Base-by-base conservation (phyloP, 148 eudicot genomes). In the Rhododendron ferrugineum region DNA sequence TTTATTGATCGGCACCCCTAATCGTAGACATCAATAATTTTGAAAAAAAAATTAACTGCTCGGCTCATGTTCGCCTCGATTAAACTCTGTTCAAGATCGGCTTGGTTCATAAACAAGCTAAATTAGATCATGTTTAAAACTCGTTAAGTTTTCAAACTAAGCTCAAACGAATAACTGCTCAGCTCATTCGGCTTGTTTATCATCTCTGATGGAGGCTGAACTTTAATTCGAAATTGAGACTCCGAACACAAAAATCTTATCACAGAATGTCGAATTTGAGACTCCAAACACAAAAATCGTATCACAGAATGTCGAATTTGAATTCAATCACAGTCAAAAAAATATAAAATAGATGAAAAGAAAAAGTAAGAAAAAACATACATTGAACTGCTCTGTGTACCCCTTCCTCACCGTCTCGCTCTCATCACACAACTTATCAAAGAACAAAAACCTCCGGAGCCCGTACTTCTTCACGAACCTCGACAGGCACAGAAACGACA, bases 381-480 rank as follows among this genome's bases (percentile, higher is more conserved):
- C 99, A 92, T 95, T 92, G 75, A 96, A 93, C 80, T 96, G 93
- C 7, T 86, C 76, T 2, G 94, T 96, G 56, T 96, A 96, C 30
- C 95, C 90, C 54, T 83, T 86, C 5, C 95, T 52, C 23, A 96
- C 99, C 78, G 91, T 90, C 86, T 91, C 97, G 90, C 99, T 95
- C 87, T 95, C 99, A 83, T 92, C 87, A 22, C 94, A 91, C 40
- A 95, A 93, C 87, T 91, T 94, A 87, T 96, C 99, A 78, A 96
- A 92, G 89, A 96, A 96, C 88, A 96, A 85, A 75, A 95, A 95
- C 85, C 95, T 92, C 87, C 98, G 32, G 0, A 96, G 81, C 26
- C 99, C 99, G 77, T 73, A 95, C 86, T 87, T 89, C 66, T 88
- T 92, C 0, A 95, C 89, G 75, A 93, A 95, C 14, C 83, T 4